phyloP scores from a whole-genome alignment of 768 basidiomycete species.

The Tulasnella sp. region DNA sequence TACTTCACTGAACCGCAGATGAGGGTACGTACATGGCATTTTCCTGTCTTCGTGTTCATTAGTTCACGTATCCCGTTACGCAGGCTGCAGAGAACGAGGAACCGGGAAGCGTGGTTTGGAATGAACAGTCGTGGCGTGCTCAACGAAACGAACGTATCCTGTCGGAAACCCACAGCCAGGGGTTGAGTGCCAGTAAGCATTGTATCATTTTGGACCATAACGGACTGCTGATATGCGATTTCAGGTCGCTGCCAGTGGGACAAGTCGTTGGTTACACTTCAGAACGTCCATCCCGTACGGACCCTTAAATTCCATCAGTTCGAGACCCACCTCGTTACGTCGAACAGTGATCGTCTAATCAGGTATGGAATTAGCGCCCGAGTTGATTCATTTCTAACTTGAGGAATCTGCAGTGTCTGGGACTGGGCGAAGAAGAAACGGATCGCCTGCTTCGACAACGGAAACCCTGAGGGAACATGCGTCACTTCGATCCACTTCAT shows the following conservation, averaged over 20 bases:
- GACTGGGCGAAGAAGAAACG: conserved; percentile 80
- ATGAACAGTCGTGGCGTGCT: conserved; percentile 91
- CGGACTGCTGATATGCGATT: conserved; percentile 8
- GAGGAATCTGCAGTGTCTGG: conserved; percentile 54
- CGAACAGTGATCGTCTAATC: conserved; percentile 77
- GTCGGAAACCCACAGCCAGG: conserved; percentile 54
- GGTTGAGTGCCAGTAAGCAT: conserved; percentile 61
- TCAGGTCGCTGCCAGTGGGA: conserved; percentile 61
- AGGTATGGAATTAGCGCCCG: conserved; percentile 38
- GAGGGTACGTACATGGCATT: conserved; percentile 48
- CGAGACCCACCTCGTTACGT: conserved; percentile 75
- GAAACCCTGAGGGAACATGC: conserved; percentile 65
- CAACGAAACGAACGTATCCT: conserved; percentile 75
- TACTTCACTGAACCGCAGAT: conserved; percentile 99
- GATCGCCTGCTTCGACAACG: conserved; percentile 77
- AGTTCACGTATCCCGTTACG: not conserved
- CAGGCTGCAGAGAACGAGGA: conserved; percentile 94
- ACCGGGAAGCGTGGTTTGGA: conserved; percentile 86
- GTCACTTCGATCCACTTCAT: conserved; percentile 86
- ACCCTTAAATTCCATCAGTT: conserved; percentile 85
- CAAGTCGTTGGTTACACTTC: conserved; percentile 51
- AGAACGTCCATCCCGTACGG: conserved; percentile 46
- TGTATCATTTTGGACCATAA: conserved; percentile 4
- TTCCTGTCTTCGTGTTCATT: conserved; percentile 5
- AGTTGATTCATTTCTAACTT: conserved; percentile 11